A percentile compares a stretch with the other conserved stretches of the same genome.
Conservation (phyloP, 345 rosid species). For the Dimocarpus longan region DNA sequence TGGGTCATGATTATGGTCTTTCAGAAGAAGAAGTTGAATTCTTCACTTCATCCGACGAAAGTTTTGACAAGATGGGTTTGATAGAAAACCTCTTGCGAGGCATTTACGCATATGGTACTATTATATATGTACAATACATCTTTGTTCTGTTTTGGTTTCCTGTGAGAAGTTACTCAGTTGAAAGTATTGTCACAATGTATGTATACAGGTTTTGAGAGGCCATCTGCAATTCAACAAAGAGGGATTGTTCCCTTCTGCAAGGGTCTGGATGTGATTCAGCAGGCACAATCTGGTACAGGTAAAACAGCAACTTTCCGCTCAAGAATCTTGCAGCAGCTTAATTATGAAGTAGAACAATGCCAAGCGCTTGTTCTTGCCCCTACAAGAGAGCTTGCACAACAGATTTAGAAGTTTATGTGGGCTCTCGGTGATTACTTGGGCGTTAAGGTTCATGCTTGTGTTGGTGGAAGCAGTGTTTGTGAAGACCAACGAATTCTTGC, state of each 20-base stretch:
- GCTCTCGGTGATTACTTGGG: constrained; percentile 34
- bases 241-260: constrained; percentile 36
- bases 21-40: constrained; percentile 45
- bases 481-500: constrained; percentile 32
- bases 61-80: constrained; percentile 54
- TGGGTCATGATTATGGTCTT: constrained; percentile 27
- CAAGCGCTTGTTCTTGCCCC: constrained; percentile 39
- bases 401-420: constrained; percentile 34
- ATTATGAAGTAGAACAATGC: constrained; percentile 28
- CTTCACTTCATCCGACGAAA: constrained; percentile 47
- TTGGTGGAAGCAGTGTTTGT: constrained; percentile 36
- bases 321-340: constrained; percentile 28
- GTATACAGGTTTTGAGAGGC: constrained; percentile 29
- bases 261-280: constrained; percentile 36
- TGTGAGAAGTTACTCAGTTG: not conserved
- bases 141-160: not conserved
- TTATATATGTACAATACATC: not conserved
- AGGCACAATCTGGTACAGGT: constrained; percentile 37
- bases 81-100: constrained; percentile 53
- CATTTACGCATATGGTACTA: constrained; percentile 48
- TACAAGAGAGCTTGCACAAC: constrained; percentile 39
- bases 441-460: constrained; percentile 40
- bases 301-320: constrained; percentile 39
- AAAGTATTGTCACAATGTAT: not conserved
- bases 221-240: constrained; percentile 33